Evolutionary conservation across 2,329 filamentous ascomycete genomes (phyloP).

Genomic region (Myriosclerotinia duriaeana): DNA sequence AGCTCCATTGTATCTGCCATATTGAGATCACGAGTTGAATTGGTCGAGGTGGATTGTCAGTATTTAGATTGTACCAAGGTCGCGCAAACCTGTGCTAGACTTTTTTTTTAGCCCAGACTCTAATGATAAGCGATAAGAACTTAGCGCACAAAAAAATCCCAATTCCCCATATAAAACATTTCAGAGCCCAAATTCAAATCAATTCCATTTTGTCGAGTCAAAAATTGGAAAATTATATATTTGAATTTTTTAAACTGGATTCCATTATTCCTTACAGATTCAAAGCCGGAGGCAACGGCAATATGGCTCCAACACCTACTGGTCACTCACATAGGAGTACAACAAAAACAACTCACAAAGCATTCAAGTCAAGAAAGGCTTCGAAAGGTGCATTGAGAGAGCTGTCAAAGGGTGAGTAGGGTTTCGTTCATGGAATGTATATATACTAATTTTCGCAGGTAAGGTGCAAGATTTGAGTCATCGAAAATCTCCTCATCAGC

Average conservation of each 20-base stretch:
- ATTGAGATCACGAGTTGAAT: not conserved
- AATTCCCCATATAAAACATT: slow-evolving; percentile 14
- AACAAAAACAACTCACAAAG: slow-evolving; percentile 83
- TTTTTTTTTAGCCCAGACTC: slow-evolving; percentile 17
- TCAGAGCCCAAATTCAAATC: slow-evolving; percentile 6
- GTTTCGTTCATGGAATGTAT: slow-evolving; percentile 18
- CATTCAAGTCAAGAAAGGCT: slow-evolving; percentile 88
- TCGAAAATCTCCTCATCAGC: slow-evolving; percentile 89
- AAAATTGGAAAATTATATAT: slow-evolving; percentile 12
- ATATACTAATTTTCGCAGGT: slow-evolving; percentile 51
- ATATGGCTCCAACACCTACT: slow-evolving; percentile 69
- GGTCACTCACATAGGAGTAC: slow-evolving; percentile 88
- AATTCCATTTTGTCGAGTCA: not conserved
- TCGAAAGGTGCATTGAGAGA: slow-evolving; percentile 87
- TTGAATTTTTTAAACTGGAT: slow-evolving; percentile 52
- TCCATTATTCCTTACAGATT: slow-evolving; percentile 81
- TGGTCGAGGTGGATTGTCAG: not conserved
- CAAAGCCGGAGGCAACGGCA: slow-evolving; percentile 68
- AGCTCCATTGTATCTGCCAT: slow-evolving; percentile 30
- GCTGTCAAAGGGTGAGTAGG: slow-evolving; percentile 69
- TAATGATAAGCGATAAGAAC: slow-evolving; percentile 24
- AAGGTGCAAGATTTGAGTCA: slow-evolving; percentile 72
- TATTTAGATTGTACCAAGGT: slow-evolving; percentile 1
- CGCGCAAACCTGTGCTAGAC: slow-evolving; percentile 15
- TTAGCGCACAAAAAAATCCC: slow-evolving; percentile 27